These are phyloP conservation scores for Schizonepeta tenuifolia DNA, from an alignment of 257 asterid species.

Conservation along the genomic window DNA sequence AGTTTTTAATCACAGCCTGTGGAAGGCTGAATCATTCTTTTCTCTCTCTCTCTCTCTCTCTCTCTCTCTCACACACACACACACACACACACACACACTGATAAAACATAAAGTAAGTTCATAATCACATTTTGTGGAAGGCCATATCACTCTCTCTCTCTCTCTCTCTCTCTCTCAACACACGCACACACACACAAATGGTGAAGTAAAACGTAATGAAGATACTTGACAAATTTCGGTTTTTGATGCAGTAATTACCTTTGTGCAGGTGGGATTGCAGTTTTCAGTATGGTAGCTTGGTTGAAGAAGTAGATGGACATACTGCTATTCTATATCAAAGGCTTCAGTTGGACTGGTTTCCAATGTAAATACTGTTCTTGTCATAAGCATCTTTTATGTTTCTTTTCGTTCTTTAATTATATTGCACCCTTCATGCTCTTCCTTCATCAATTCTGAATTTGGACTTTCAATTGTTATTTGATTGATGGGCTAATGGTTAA, in stretches of 20 bases:
- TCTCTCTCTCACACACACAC: not conserved
- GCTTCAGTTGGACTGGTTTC: constrained; percentile 96
- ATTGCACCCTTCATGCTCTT: constrained; percentile 12
- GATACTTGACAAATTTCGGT: not conserved
- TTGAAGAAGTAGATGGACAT: constrained; percentile 99
- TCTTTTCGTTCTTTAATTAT: constrained; percentile 2
- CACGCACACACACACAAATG: not conserved
- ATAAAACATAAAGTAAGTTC: not conserved
- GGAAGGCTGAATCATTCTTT: not conserved
- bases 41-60: not conserved
- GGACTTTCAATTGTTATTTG: constrained; percentile 17
- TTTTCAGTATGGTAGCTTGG: constrained; percentile 94
- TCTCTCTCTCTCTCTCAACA: not conserved
- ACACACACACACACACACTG: not conserved
- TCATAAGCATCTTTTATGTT: constrained; percentile 21
- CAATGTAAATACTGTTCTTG: constrained; percentile 60
- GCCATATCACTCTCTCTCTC: not conserved
- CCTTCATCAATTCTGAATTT: constrained; percentile 10
- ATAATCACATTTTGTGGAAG: constrained; percentile 1
- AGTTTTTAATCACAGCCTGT: constrained; percentile 9
- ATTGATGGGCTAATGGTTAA: constrained; percentile 19
- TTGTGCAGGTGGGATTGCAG: constrained; percentile 90
- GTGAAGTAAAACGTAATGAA: constrained; percentile 1
- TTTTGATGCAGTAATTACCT: constrained; percentile 19
- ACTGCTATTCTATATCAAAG: constrained; percentile 95